Evolutionary conservation across 768 basidiomycete genomes (phyloP), one percentile per base, ranked within the genome.

Genomic region (Suillus occidentalis): DNA sequence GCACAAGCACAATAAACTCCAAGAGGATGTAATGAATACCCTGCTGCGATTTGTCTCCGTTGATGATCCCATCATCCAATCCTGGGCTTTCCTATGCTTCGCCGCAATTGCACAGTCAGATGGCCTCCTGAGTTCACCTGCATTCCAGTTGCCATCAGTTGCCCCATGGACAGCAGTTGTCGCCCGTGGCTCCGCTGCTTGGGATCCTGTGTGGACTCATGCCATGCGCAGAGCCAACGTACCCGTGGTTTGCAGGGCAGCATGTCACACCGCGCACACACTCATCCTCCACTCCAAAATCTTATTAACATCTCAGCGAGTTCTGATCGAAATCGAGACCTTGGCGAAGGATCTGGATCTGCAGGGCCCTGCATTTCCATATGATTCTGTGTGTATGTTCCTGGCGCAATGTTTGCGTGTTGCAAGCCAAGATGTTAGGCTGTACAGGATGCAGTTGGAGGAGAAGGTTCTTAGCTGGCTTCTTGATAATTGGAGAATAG

Each of bases 341-440:
- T 79, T 98, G 56, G 84, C 88, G 1, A 89, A 89, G 66, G 93
- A 97, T 67, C 80, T 99, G 64, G 90, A 94, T 67, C 84, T 97
- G 18, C 97, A 99, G 77, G 96, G 95, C 0, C 95, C 96, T 2
- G 79, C 87, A 16, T 89, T 86, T 70, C 94, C 95, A 0, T 91
- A 85, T 70, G 97, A 99, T 72, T 88, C 96, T 1, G 94, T 97
- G 45, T 97, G 96, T 80, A 80, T 82, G 63, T 94, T 99, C 72
- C 81, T 98, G 55, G 78, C 85, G 6, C 79, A 84, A 34, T 89
- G 87, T 63, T 79, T 98, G 56, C 82, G 80, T 20, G 80, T 94
- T 28, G 89, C 94, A 0, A 87, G 85, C 64, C 88, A 90, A 71
- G 95, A 99, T 72, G 89, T 91, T 64, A 84, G 90, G 22, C 77